Evolutionary conservation across 2,329 filamentous ascomycete species (phyloP).

Genomic region (Diaporthe amygdali): DNA sequence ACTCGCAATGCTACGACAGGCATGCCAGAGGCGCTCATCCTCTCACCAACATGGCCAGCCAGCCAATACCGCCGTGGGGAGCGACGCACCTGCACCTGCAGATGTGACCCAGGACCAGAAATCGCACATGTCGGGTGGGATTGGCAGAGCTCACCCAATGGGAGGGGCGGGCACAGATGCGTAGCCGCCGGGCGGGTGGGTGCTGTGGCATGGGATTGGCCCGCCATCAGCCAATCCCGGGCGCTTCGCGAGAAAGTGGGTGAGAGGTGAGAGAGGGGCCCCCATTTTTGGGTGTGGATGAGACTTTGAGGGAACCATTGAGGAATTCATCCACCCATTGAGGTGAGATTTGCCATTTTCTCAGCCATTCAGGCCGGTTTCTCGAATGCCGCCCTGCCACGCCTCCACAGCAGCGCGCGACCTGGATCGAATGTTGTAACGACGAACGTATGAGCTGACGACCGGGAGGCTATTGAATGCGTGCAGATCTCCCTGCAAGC

Average conservation of each 20-base stretch:
- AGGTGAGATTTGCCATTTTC: not conserved
- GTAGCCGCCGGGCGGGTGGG: slow-evolving; percentile 33
- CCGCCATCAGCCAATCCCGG: slow-evolving; percentile 22
- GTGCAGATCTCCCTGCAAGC: not conserved
- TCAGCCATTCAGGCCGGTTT: not conserved
- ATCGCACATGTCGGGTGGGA: slow-evolving; percentile 19
- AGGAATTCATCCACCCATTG: not conserved
- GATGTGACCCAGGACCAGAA: slow-evolving; percentile 19
- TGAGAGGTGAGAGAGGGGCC: not conserved
- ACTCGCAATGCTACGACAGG: slow-evolving; percentile 2
- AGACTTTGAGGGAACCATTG: not conserved
- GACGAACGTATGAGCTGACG: not conserved
- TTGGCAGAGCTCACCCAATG: slow-evolving; percentile 33
- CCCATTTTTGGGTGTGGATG: not conserved
- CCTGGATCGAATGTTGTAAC: not conserved
- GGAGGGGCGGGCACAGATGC: slow-evolving; percentile 24
- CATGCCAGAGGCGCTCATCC: not conserved
- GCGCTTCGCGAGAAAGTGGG: slow-evolving; percentile 2
- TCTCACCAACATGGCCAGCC: slow-evolving; percentile 12
- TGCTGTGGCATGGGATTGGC: slow-evolving; percentile 28
- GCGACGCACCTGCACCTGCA: slow-evolving; percentile 22
- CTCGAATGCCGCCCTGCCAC: not conserved
- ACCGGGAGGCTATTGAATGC: not conserved
- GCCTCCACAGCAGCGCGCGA: not conserved
- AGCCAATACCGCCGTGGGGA: slow-evolving; percentile 16